A percentile compares a stretch with the other conserved stretches of the same genome.
Conservation (phyloP, 208 protist genomes). For the Sergeia podlipaevii region DNA sequence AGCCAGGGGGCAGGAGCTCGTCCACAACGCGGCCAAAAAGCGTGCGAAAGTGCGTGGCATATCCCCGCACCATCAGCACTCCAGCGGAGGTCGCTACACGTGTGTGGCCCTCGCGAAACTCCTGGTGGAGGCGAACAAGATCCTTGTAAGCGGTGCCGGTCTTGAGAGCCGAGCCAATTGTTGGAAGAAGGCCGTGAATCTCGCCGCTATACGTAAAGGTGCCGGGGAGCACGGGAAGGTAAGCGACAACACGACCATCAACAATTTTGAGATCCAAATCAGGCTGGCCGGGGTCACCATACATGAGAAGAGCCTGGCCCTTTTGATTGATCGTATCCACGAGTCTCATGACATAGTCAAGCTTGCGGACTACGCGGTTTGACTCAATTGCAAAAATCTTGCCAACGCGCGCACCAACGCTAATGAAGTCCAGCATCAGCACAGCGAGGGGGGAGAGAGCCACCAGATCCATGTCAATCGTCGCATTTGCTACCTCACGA, state of each 20-base stretch:
- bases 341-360: conserved; percentile 78
- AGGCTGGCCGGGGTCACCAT: conserved; percentile 54
- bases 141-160: conserved; percentile 77
- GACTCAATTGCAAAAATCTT: conserved; percentile 86
- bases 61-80: conserved; percentile 82
- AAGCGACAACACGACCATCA: conserved; percentile 81
- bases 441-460: conserved; percentile 80
- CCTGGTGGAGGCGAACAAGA: conserved; percentile 83
- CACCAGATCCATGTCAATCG: conserved; percentile 58
- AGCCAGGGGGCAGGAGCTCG: conserved; percentile 78
- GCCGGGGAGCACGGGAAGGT: conserved; percentile 73
- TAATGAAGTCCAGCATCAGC: conserved; percentile 83
- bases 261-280: conserved; percentile 76
- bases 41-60: conserved; percentile 83
- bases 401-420: conserved; percentile 65
- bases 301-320: conserved; percentile 71
- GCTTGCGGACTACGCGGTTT: conserved; percentile 65
- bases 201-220: conserved; percentile 78
- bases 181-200: conserved; percentile 84
- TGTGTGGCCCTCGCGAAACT: conserved; percentile 64
- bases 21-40: conserved; percentile 89
- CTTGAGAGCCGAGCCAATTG: conserved; percentile 73
- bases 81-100: conserved; percentile 42
- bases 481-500: conserved; percentile 18
- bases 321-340: conserved; percentile 56